These are phyloP conservation scores for Filosporella fistucella DNA, from an alignment of 495 filamentous ascomycete genomes.

Conservation along the genomic window DNA sequence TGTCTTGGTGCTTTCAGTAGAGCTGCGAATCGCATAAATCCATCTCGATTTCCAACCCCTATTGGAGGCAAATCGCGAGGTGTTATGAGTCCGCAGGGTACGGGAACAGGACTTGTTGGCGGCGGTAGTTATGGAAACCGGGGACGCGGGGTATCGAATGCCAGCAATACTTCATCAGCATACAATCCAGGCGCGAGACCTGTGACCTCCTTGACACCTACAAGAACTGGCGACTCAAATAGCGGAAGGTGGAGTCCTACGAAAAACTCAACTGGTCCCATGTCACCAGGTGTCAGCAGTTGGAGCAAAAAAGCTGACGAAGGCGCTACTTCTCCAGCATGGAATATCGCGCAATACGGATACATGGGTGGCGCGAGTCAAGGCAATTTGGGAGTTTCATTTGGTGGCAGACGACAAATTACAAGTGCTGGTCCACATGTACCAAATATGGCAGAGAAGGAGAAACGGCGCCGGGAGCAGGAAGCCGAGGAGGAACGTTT, in stretches of 20 bases:
- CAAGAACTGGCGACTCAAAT: conserved; percentile 42
- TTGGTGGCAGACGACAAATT: conserved; percentile 89
- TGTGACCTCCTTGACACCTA: conserved; percentile 34
- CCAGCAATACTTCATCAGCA: conserved; percentile 58
- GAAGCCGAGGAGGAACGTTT: conserved; percentile 54
- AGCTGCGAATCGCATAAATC: conserved; percentile 72
- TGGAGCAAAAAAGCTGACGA: conserved; percentile 89
- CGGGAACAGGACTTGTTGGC: conserved; percentile 35
- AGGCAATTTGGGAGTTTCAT: conserved; percentile 88
- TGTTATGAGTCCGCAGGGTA: conserved; percentile 64
- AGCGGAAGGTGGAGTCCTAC: conserved; percentile 59
- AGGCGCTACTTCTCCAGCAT: conserved; percentile 76
- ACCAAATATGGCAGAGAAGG: conserved; percentile 59
- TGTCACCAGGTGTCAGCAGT: conserved; percentile 56
- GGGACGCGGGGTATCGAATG: conserved; percentile 60
- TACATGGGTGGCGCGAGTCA: conserved; percentile 98
- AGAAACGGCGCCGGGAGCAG: conserved; percentile 46
- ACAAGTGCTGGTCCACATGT: conserved; percentile 76
- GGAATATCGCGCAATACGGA: conserved; percentile 98
- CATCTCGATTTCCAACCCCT: conserved; percentile 62
- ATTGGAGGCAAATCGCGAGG: conserved; percentile 64
- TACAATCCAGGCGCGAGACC: conserved; percentile 26
- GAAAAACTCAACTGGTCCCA: conserved; percentile 37
- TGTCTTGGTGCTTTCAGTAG: conserved; percentile 90
- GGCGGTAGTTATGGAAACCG: conserved; percentile 35